A percentile compares a stretch with the other conserved stretches of the same genome.
Evolutionary conservation across 495 filamentous ascomycete species (phyloP).

Genomic region (Penicillium roqueforti): DNA sequence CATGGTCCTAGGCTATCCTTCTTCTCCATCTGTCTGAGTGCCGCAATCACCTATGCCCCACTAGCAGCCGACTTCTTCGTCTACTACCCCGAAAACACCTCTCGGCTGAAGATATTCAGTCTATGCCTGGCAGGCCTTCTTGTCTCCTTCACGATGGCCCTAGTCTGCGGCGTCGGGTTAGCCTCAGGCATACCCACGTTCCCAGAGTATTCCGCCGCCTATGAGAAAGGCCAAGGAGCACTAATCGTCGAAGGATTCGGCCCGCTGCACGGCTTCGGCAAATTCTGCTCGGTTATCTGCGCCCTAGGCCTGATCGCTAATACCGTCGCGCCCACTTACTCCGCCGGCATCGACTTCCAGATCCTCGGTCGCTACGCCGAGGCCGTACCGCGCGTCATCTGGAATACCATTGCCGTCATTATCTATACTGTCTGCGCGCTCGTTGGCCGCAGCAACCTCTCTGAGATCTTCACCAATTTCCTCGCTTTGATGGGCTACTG

Average conservation of each 20-base stretch:
- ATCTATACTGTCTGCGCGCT: slow-evolving; percentile 62
- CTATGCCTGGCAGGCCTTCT: slow-evolving; percentile 47
- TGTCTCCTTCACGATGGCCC: slow-evolving; percentile 55
- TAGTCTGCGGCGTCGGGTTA: slow-evolving; percentile 64
- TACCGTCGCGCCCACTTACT: slow-evolving; percentile 65
- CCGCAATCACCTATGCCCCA: slow-evolving; percentile 60
- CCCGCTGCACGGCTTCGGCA: slow-evolving; percentile 62
- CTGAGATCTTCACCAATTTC: slow-evolving; percentile 67
- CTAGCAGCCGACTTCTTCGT: slow-evolving; percentile 63
- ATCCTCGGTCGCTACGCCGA: slow-evolving; percentile 55
- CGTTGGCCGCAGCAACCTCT: slow-evolving; percentile 56
- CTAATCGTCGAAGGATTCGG: slow-evolving; percentile 64
- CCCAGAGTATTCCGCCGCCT: slow-evolving; percentile 53
- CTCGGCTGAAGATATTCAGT: slow-evolving; percentile 30
- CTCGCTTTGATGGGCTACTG: slow-evolving; percentile 72
- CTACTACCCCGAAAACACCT: slow-evolving; percentile 57
- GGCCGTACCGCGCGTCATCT: slow-evolving; percentile 57
- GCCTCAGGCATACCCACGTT: slow-evolving; percentile 56
- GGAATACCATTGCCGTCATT: slow-evolving; percentile 56
- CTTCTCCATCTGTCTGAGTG: slow-evolving; percentile 61
- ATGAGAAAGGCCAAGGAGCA: slow-evolving; percentile 42
- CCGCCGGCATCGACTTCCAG: slow-evolving; percentile 64
- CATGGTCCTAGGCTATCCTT: slow-evolving; percentile 51
- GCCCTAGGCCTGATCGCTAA: slow-evolving; percentile 71
- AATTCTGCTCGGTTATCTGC: slow-evolving; percentile 68